phyloP scores from a whole-genome alignment of 1,284 basidiomycete species.

The Gastroboletus turbinatus region DNA sequence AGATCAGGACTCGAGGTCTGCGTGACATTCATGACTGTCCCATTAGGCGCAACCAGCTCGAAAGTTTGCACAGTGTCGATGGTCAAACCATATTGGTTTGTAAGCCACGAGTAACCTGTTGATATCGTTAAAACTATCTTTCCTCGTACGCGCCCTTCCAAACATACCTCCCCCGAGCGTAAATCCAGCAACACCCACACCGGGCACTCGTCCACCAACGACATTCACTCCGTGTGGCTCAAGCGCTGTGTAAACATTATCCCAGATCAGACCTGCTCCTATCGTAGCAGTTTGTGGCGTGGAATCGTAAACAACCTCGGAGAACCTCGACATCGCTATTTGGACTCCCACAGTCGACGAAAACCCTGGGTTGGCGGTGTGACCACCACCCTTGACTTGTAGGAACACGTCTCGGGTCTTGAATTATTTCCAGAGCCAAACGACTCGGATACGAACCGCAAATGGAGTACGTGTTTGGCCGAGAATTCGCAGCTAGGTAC shows the following conservation, averaged over 20 bases:
- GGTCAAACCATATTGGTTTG: constrained; percentile 42
- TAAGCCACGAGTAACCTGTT: constrained; percentile 22
- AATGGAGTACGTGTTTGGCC: constrained; percentile 5
- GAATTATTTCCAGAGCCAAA: no score
- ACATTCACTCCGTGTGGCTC: constrained; percentile 47
- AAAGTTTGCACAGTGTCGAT: constrained; percentile 48
- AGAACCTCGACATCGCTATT: constrained; percentile 54
- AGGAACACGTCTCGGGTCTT: background rate
- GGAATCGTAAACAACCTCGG: constrained; percentile 43
- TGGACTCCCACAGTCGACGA: constrained; percentile 49
- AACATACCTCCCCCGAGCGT: constrained; percentile 52
- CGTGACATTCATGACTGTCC: constrained; percentile 41
- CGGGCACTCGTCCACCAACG: constrained; percentile 48
- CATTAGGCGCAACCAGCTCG: constrained; percentile 46
- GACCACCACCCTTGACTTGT: constrained; percentile 20
- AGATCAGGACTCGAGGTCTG: constrained; percentile 37
- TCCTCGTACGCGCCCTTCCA: constrained; percentile 31
- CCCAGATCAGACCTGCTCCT: constrained; percentile 57
- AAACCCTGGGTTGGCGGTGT: constrained; percentile 18
- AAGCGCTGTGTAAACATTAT: constrained; percentile 53
- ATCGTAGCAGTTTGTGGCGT: constrained; percentile 33
- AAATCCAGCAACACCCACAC: constrained; percentile 58
- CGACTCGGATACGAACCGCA: constrained; percentile 5
- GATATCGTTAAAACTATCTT: constrained; percentile 12
- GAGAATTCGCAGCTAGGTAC: constrained; percentile 12